Percentiles rank a stretch among this genome's conserved stretches.
Conservation (phyloP, 1,284 basidiomycete genomes). For the Golubevia pallescens region DNA sequence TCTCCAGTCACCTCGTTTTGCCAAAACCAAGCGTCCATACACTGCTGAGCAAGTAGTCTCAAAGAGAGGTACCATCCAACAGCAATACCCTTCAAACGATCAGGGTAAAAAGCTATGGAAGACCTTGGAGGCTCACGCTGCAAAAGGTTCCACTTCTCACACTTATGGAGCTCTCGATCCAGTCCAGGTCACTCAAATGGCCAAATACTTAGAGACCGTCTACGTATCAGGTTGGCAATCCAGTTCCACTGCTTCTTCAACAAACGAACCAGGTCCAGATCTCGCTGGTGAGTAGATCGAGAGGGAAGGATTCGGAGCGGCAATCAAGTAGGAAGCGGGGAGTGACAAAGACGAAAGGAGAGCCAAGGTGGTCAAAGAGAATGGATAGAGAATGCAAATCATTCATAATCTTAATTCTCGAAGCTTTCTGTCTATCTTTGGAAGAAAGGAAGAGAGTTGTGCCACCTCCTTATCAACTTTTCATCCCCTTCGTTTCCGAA, state of each 20-base stretch:
- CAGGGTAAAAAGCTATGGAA: conserved; percentile 87
- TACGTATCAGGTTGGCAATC: conserved; percentile 64
- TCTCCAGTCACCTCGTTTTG: conserved; percentile 79
- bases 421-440: background rate
- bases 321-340: background rate
- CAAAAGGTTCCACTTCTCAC: conserved; percentile 74
- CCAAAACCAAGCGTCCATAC: conserved; percentile 84
- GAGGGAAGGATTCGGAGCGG: conserved; percentile 1
- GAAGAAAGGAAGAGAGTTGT: no score
- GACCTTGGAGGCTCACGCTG: conserved; percentile 70
- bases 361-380: background rate
- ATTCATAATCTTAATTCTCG: background rate
- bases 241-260: conserved; percentile 57
- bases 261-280: conserved; percentile 64
- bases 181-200: conserved; percentile 76
- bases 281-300: conserved; percentile 20
- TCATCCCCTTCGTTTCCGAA: background rate
- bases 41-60: conserved; percentile 89
- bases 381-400: conserved; percentile 5
- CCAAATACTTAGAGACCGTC: conserved; percentile 65
- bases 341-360: background rate
- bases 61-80: conserved; percentile 86
- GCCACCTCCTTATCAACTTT: background rate
- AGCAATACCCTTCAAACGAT: conserved; percentile 83
- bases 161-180: conserved; percentile 98